phyloP scores from a whole-genome alignment of 1,139 yeast genomes.

The Geotrichum macrosporum region DNA sequence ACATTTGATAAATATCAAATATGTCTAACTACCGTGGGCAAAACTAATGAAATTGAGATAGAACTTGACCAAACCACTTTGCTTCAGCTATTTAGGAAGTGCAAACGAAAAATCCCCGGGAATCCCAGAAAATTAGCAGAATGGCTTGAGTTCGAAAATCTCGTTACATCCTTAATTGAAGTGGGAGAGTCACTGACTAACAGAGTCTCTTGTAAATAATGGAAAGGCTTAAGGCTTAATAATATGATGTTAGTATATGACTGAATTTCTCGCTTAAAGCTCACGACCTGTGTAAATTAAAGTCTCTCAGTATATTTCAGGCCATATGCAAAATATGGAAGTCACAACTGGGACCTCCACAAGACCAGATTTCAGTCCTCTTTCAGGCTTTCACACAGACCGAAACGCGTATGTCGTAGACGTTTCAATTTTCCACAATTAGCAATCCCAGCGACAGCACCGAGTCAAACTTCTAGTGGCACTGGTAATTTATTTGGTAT shows the following conservation, averaged over 20 bases:
- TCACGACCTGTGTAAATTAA: neutral
- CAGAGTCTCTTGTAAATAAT: no score
- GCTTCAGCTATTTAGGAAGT: constrained; percentile 4
- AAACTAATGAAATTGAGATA: constrained; percentile 7
- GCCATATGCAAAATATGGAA: neutral
- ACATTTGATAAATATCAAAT: constrained; percentile 4
- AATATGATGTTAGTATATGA: no score
- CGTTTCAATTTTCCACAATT: neutral
- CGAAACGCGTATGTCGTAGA: neutral
- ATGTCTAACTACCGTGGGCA: constrained; percentile 5
- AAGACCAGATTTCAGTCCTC: neutral
- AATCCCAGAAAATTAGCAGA: neutral
- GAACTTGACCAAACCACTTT: constrained; percentile 7
- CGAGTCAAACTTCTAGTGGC: neutral
- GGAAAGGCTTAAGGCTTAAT: no score
- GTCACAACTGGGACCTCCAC: neutral
- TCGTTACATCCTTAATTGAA: neutral
- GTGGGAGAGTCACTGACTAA: neutral
- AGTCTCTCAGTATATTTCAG: constrained; percentile 2
- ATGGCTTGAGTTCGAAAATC: constrained; percentile 8
- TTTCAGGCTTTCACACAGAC: constrained; percentile 1
- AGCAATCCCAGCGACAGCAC: neutral
- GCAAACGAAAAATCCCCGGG: constrained; percentile 2
- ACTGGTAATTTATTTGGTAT: neutral
- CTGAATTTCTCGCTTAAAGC: neutral